Evolutionary conservation across 2,329 filamentous ascomycete genomes (phyloP).

Genomic region (Fusarium pseudocircinatum): DNA sequence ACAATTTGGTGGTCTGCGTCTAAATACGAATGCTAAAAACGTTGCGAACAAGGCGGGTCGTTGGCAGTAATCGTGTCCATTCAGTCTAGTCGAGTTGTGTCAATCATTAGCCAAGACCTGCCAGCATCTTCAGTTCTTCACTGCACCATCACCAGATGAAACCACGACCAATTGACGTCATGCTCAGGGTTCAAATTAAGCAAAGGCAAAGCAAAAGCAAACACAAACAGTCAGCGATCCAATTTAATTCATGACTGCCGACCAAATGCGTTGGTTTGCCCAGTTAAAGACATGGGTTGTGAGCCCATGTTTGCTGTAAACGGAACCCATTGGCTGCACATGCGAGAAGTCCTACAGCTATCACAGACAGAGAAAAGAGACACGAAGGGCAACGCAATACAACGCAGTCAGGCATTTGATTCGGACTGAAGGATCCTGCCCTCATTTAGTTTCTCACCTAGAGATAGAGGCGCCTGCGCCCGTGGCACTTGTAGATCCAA

Average conservation of each 20-base stretch:
- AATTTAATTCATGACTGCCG: not conserved
- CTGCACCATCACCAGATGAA: not conserved
- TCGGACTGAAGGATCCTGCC: constrained; percentile 1
- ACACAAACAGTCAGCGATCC: not conserved
- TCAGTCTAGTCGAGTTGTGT: not conserved
- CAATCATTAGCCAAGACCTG: not conserved
- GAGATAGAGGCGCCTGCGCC: constrained; percentile 28
- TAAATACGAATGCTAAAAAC: not conserved
- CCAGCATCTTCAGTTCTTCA: not conserved
- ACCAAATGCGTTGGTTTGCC: not conserved
- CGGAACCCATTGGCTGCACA: constrained; percentile 6
- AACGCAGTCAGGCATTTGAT: constrained; percentile 20
- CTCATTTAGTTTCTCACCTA: constrained; percentile 14
- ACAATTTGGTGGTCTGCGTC: not conserved
- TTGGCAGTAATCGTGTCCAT: not conserved
- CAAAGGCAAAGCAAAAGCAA: not conserved
- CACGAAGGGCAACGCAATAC: not conserved
- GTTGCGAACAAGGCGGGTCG: not conserved
- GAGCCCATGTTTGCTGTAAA: constrained; percentile 11
- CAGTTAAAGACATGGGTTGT: constrained; percentile 19
- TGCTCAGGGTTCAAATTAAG: constrained; percentile 2
- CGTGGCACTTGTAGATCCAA: constrained; percentile 7
- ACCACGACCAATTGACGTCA: constrained; percentile 24
- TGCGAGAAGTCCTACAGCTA: constrained; percentile 3
- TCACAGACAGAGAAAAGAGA: constrained; percentile 5